Base-by-base conservation (phyloP, 306 rosid species). In the Mimosa pudica region DNA sequence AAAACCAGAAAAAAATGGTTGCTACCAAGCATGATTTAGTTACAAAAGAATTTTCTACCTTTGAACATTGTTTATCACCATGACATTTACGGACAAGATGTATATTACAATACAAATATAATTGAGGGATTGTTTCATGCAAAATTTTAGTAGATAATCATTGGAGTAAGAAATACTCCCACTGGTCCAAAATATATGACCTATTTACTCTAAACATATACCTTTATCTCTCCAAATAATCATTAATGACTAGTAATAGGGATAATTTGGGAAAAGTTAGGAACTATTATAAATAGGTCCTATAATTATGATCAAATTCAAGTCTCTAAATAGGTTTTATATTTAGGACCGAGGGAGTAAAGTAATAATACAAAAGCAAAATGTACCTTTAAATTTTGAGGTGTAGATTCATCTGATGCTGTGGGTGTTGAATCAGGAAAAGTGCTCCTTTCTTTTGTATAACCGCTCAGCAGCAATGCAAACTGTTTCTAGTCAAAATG, bases 341-440 rank as follows among this genome's bases (percentile, higher is more conserved):
- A 24, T 24, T 24, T 24, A 24, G 30, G 30, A 24, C 0, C 30
- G 30, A 24, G 30, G 30, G 30, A 24, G 30, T 24, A 24, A 24
- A 24, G 30, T 24, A 24, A 24, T 11, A 51, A 71, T 61, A 49
- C 41, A 71, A 79, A 35, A 62, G 49, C 18, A 13, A 42, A 81
- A 52, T 75, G 73, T 87, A 92, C 98, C 88, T 85, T 86, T 18
- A 77, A 82, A 71, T 30, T 79, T 74, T 76, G 78, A 67, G 78
- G 84, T 33, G 79, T 68, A 65, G 77, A 74, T 77, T 86, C 83
- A 73, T 84, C 84, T 8, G 80, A 83, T 68, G 80, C 85, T 36
- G 64, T 68, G 12, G 81, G 1, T 74, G 77, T 79, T 44, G 84
- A 65, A 55, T 17, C 60, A 45, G 77, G 81, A 57, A 79, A 77